These are phyloP conservation scores for Clarireedia sp. DNA, from an alignment of 2,329 filamentous ascomycete species.

Conservation along the genomic window DNA sequence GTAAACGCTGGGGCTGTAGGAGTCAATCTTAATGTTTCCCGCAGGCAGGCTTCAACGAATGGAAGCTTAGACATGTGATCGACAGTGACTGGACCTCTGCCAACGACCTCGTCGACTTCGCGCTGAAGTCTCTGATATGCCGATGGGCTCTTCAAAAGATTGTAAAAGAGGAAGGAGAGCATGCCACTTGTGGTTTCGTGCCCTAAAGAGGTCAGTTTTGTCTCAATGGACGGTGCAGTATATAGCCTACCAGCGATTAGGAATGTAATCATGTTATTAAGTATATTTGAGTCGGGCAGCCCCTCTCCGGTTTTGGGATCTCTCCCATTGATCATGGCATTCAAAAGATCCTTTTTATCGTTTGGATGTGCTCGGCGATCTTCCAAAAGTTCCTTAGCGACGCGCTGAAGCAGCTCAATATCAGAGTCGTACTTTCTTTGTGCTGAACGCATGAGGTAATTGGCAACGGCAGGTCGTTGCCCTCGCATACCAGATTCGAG, in stretches of 20 bases:
- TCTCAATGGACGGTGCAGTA: constrained; percentile 2
- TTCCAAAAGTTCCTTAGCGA: constrained; percentile 45
- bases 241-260: constrained; percentile 40
- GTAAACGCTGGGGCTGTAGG: constrained; percentile 35
- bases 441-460: constrained; percentile 39
- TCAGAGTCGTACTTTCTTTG: constrained; percentile 44
- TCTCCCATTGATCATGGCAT: constrained; percentile 59
- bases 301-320: constrained; percentile 60
- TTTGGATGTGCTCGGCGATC: constrained; percentile 47
- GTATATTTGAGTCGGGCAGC: constrained; percentile 55
- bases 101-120: constrained; percentile 47
- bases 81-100: constrained; percentile 35
- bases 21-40: constrained; percentile 56
- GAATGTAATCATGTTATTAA: constrained; percentile 66
- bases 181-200: constrained; percentile 60
- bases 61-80: constrained; percentile 47
- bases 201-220: constrained; percentile 40
- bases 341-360: constrained; percentile 60
- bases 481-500: constrained; percentile 46
- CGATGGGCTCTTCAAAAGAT: constrained; percentile 43
- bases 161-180: constrained; percentile 43
- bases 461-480: constrained; percentile 36
- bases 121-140: constrained; percentile 39
- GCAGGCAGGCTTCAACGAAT: constrained; percentile 58
- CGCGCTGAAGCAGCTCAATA: constrained; percentile 36